phyloP scores from a whole-genome alignment of 352 stramenopile species.

The Peronospora belbahrii region DNA sequence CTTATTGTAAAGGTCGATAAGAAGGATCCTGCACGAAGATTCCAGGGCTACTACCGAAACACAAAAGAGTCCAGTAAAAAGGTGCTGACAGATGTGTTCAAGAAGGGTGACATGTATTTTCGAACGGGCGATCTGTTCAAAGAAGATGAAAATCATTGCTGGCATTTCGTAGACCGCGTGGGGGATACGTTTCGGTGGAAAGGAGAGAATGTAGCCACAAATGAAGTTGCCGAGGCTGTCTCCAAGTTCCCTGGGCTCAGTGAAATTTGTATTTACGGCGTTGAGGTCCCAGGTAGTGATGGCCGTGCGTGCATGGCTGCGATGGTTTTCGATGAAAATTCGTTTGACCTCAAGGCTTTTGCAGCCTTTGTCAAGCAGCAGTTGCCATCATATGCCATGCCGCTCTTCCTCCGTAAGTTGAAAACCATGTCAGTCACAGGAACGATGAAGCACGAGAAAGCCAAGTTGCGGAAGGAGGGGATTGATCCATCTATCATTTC shows the following conservation, averaged over 20 bases:
- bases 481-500: conserved; percentile 54
- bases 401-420: conserved; percentile 79
- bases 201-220: conserved; percentile 89
- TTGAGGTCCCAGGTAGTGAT: conserved; percentile 64
- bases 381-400: conserved; percentile 66
- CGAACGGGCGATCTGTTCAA: conserved; percentile 87
- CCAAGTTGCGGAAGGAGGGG: conserved; percentile 75
- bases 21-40: conserved; percentile 50
- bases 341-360: conserved; percentile 53
- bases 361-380: conserved; percentile 37
- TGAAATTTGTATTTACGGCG: conserved; percentile 74
- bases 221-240: conserved; percentile 80
- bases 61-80: conserved; percentile 78
- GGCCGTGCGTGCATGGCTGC: conserved; percentile 77
- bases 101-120: conserved; percentile 84
- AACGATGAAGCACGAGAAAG: conserved; percentile 91
- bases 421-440: conserved; percentile 71
- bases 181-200: conserved; percentile 93
- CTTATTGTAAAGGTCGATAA: conserved; percentile 56
- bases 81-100: conserved; percentile 73
- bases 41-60: conserved; percentile 86
- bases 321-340: conserved; percentile 67
- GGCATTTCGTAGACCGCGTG: conserved; percentile 88
- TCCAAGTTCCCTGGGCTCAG: conserved; percentile 66
- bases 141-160: conserved; percentile 60